These are phyloP conservation scores for Wickerhamiella vanderwaltii DNA, from an alignment of 805 yeast species.

Conservation along the genomic window DNA sequence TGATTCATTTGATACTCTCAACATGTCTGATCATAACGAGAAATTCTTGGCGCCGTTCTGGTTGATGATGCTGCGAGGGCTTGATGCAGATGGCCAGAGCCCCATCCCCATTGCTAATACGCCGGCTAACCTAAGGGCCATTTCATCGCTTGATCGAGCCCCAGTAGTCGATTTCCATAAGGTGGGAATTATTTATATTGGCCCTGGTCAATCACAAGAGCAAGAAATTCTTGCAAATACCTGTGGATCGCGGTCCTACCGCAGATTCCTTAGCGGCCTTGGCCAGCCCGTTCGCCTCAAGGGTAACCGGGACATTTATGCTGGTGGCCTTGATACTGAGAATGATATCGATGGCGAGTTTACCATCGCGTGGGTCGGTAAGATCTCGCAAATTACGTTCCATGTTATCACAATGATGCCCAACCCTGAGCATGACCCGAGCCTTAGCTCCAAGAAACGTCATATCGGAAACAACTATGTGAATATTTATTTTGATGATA, in stretches of 20 bases:
- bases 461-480: conserved; percentile 83
- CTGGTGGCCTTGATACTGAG: conserved; percentile 70
- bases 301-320: conserved; percentile 41
- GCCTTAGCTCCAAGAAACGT: conserved; percentile 50
- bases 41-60: conserved; percentile 12
- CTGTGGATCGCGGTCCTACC: conserved; percentile 52
- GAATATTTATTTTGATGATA: conserved; percentile 69
- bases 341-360: conserved; percentile 62
- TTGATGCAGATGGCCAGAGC: conserved; percentile 3
- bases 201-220: conserved; percentile 52
- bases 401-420: conserved; percentile 83
- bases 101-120: conserved; percentile 40
- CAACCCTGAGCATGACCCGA: conserved; percentile 32
- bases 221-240: conserved; percentile 48
- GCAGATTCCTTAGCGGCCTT: conserved; percentile 42
- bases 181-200: conserved; percentile 66
- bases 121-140: conserved; percentile 37
- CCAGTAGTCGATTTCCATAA: conserved; percentile 72
- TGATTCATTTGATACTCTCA: neutral
- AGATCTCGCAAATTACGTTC: conserved; percentile 56
- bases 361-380: conserved; percentile 61
- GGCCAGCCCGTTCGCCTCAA: conserved; percentile 52
- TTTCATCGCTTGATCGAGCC: conserved; percentile 54
- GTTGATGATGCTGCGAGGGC: conserved; percentile 11
- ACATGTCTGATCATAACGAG: neutral